A percentile compares a stretch with the other conserved stretches of the same genome.
These are phyloP conservation scores for Diaporthe sp. DNA, from an alignment of 2,329 filamentous ascomycete genomes.

Conservation along the genomic window DNA sequence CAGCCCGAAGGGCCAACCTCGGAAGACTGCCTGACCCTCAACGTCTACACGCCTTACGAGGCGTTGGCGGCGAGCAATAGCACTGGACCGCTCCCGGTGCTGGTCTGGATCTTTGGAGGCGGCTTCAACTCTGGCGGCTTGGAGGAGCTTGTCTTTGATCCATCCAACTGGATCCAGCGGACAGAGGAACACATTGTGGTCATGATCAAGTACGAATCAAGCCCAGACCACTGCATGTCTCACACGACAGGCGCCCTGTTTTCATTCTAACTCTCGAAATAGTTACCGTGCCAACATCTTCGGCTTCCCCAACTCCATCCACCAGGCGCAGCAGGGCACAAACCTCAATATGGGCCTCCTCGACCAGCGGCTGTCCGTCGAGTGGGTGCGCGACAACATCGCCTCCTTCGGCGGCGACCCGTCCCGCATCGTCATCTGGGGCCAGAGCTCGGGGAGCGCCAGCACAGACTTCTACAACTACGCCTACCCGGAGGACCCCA, in stretches of 20 bases:
- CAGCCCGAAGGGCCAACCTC: constrained; percentile 38
- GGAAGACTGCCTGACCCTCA: constrained; percentile 61
- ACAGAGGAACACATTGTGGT: constrained; percentile 49
- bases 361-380: constrained; percentile 65
- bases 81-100: constrained; percentile 54
- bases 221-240: no score
- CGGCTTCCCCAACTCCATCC: constrained; percentile 48
- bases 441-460: constrained; percentile 60
- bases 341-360: constrained; percentile 62
- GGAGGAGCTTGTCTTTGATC: constrained; percentile 60
- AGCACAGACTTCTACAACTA: constrained; percentile 56
- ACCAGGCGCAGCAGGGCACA: constrained; percentile 43
- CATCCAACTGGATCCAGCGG: constrained; percentile 57
- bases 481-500: constrained; percentile 57
- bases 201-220: not conserved
- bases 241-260: no score
- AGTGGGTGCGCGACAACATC: constrained; percentile 66
- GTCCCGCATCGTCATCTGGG: constrained; percentile 58
- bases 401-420: constrained; percentile 64
- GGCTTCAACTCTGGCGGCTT: constrained; percentile 59
- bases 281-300: constrained; percentile 50
- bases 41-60: constrained; percentile 56
- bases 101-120: constrained; percentile 63
- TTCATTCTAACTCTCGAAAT: constrained; percentile 23
- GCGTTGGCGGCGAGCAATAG: constrained; percentile 27